These are phyloP conservation scores for Penicillium capsulatum DNA, from an alignment of 2,329 filamentous ascomycete genomes.

Conservation along the genomic window DNA sequence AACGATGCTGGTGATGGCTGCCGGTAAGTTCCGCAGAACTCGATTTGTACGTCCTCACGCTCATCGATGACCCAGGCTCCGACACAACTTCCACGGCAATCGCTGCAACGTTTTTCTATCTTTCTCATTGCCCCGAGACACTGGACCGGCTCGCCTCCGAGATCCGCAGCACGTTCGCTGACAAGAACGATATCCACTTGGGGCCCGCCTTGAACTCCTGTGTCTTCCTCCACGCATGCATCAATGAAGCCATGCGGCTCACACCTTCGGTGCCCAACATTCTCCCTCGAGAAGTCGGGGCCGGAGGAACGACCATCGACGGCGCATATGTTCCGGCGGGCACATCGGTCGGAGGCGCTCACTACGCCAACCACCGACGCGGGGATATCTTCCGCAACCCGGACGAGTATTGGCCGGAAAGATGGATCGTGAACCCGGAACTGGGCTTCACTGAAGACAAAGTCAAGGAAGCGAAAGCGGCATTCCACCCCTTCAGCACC, in stretches of 20 bases:
- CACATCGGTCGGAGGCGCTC: conserved; percentile 5
- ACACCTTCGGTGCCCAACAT: conserved; percentile 1
- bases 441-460: conserved; percentile 2
- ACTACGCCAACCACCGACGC: conserved; percentile 4
- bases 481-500: conserved; percentile 6
- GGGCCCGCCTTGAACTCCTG: conserved; percentile 2
- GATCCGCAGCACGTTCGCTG: conserved; percentile 3
- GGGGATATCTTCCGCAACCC: conserved; percentile 1
- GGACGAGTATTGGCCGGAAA: conserved; percentile 5
- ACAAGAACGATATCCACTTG: conserved; percentile 3
- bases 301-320: conserved; percentile 4
- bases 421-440: conserved; percentile 4
- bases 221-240: conserved; percentile 7
- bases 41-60: too few species aligned
- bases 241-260: conserved; percentile 9
- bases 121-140: conserved; percentile 2
- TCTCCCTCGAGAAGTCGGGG: conserved; percentile 1
- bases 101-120: conserved; percentile 4
- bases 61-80: too few species aligned
- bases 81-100: conserved; percentile 7
- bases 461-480: background rate
- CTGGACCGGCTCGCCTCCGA: conserved; percentile 1
- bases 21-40: too few species aligned
- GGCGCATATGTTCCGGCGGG: conserved; percentile 5
- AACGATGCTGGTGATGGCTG: conserved; percentile 2